Base-by-base conservation (phyloP, 257 asterid genomes). In the Hygrophila difformis region DNA sequence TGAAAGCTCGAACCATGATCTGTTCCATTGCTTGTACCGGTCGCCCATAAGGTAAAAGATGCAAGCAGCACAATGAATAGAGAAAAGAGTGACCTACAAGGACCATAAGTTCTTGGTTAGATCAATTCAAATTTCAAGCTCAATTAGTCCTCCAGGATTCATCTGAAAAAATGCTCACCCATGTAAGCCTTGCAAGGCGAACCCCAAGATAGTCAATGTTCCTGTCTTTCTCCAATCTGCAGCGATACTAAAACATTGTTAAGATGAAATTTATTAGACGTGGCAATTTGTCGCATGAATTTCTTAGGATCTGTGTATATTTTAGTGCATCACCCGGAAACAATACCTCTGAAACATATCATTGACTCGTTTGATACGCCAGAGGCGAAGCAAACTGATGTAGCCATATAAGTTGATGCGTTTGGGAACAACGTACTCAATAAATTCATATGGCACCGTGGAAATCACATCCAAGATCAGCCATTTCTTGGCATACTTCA, bases 281-380 rank as follows among this genome's bases (percentile, higher is more conserved):
- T n/a, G n/a, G n/a, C n/a, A n/a, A n/a, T n/a, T n/a, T n/a, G n/a
- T n/a, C n/a, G n/a, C n/a, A n/a, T n/a, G n/a, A n/a, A n/a, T n/a
- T n/a, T n/a, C n/a, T n/a, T n/a, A n/a, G n/a, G n/a, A n/a, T n/a
- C n/a, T n/a, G n/a, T n/a, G n/a, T n/a, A n/a, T n/a, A n/a, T n/a
- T n/a, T n/a, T n/a, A n/a, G n/a, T n/a, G n/a, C n/a, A n/a, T n/a
- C n/a, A n/a, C n/a, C n/a, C n/a, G n/a, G n/a, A 12, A 4, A 44
- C 15, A 3, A 41, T 47, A 76, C 91, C 75, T 73, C 9, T 70
- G 64, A 52, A 79, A 79, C 75, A 79, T 53, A 14, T 56, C 45
- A 45, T 85, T 72, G 40, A 70, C 85, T 59, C 89, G 60, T 41
- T 74, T 51, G 55, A 79, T 74, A 35, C 85, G 84, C 89, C 89